Conservation (phyloP, 495 filamentous ascomycete species). For the Podospora appendiculata region DNA sequence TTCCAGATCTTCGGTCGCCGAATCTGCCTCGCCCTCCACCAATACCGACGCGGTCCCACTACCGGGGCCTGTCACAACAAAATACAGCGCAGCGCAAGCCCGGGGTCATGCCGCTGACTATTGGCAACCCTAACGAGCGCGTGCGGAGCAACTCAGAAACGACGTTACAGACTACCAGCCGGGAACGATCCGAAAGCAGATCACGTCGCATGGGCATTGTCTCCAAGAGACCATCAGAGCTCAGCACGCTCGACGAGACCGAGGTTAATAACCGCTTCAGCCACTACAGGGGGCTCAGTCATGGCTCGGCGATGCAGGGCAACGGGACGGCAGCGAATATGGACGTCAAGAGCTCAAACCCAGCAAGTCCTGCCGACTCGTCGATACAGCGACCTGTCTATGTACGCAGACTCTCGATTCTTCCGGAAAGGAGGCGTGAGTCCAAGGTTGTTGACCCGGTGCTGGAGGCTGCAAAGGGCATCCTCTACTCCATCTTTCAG, state of each 20-base stretch:
- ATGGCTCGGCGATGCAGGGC: constrained; percentile 66
- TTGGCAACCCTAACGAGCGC: constrained; percentile 67
- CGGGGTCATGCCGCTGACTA: constrained; percentile 57
- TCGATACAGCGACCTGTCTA: constrained; percentile 49
- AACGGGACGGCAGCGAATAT: constrained; percentile 23
- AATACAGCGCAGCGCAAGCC: constrained; percentile 57
- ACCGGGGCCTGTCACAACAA: constrained; percentile 69
- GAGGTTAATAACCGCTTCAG: constrained; percentile 63
- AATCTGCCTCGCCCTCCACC: constrained; percentile 58
- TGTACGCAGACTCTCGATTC: constrained; percentile 70
- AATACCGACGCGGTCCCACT: constrained; percentile 69
- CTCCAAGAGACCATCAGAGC: constrained; percentile 58
- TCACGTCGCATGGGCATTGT: constrained; percentile 79
- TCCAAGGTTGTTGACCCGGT: constrained; percentile 51
- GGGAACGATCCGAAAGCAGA: constrained; percentile 43
- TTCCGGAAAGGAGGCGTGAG: constrained; percentile 73
- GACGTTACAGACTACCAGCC: constrained; percentile 44
- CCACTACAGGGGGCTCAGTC: constrained; percentile 73
- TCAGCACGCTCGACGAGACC: constrained; percentile 68
- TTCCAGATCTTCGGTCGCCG: constrained; percentile 56
- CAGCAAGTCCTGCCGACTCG: constrained; percentile 50
- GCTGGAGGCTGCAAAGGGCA: constrained; percentile 74
- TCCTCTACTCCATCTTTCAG: constrained; percentile 78
- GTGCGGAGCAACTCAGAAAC: constrained; percentile 89
- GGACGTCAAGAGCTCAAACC: constrained; percentile 37